These are phyloP conservation scores for Macadamia tetraphylla DNA, from an alignment of 164 flowering plant genomes.

Conservation along the genomic window DNA sequence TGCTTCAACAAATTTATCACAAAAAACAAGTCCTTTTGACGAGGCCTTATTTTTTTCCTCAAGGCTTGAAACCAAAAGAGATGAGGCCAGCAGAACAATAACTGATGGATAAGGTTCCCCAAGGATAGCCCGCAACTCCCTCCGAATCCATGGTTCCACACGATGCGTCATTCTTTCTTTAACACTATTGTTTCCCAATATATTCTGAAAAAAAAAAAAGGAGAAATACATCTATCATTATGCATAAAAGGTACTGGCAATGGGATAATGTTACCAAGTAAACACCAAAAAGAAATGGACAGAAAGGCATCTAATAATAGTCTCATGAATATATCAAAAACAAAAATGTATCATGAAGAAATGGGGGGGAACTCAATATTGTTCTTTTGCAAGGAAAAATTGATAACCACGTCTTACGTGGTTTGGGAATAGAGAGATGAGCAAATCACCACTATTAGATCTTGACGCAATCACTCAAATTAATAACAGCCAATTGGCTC, in stretches of 20 bases:
- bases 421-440: too few species aligned
- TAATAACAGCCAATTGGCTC: too few species aligned
- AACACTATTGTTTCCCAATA: conserved; percentile 12
- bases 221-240: background rate
- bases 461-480: too few species aligned
- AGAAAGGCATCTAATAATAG: background rate
- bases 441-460: too few species aligned
- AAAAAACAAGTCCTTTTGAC: conserved; percentile 7
- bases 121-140: conserved; percentile 71
- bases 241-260: background rate
- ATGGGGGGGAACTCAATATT: too few species aligned
- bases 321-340: background rate
- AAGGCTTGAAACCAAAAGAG: conserved; percentile 36
- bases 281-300: background rate
- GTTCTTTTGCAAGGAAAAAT: too few species aligned
- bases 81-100: conserved; percentile 63
- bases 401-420: too few species aligned
- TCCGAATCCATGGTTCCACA: conserved; percentile 70
- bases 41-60: conserved; percentile 23
- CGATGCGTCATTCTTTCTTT: conserved; percentile 34
- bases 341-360: too few species aligned
- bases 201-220: conserved; percentile 26
- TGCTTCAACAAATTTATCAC: conserved; percentile 29
- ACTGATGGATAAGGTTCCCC: conserved; percentile 65
- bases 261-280: background rate